Base-by-base conservation (phyloP, 441 rosid species). In the Arabidopsis hybrid region DNA sequence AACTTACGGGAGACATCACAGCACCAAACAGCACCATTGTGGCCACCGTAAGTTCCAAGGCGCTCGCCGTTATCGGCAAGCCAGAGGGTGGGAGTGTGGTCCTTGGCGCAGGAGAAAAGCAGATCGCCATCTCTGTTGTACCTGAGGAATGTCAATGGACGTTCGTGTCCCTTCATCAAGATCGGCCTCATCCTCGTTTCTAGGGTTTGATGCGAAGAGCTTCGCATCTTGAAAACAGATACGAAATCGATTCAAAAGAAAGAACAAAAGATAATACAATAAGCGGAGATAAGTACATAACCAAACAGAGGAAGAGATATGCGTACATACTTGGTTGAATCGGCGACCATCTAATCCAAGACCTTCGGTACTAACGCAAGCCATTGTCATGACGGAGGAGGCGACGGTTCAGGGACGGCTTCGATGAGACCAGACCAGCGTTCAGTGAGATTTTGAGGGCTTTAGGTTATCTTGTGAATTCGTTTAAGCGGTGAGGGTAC, bases 91-190 rank as follows among this genome's bases (percentile, higher is more conserved):
- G 99, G 97, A 7, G 78, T 88, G 80, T 92, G 96, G 50, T 95
- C 97, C 76, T 95, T 92, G 57, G 97, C 97, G 74, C 99, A 95
- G 31, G 97, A 92, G 80, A 95, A 91, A 17, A 95, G 83, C 26
- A 95, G 89, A 80, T 92, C 97, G 0, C 97, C 99, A 34, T 94
- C 99, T 74, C 88, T 83, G 78, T 94, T 94, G 83, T 94, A 92
- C 75, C 88, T 89, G 2, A 94, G 82, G 72, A 90, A 95, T 17
- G 97, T 95, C 50, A 95, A 76, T 14, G 99, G 99, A 88, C 99
- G 88, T 79, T 92, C 99, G 68, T 95, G 97, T 73, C 99, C 99
- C 79, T 92, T 95, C 97, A 95, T 90, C 88, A 95, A 71, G 8
- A 92, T 95, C 45, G 99, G 47, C 14, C 14, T 13, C 14, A 42